Base-by-base conservation (phyloP, 1,139 yeast genomes). In the Nematodospora anomalae region DNA sequence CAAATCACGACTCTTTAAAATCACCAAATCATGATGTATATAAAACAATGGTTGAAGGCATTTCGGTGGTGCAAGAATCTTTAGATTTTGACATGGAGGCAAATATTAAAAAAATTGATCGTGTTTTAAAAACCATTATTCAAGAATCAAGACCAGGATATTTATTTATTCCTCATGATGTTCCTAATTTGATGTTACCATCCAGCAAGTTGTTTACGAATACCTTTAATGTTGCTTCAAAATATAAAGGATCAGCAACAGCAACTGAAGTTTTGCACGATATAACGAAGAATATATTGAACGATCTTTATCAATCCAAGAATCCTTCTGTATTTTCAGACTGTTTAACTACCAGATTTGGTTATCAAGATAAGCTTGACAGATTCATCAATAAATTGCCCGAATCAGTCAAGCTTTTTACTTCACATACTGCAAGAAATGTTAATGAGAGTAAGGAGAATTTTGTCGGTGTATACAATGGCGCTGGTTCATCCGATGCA, bases 131-230 rank as follows among this genome's bases (percentile, higher is more conserved):
- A 30, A 67, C 73, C 22, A 78, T 86, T 22, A 64, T 76, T 46
- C 65, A 60, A 30, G 69, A 73, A 39, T 79, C 83, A 20, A 76
- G 83, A 53, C 96, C 96, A 1, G 96, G 95, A 6, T 87, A 83
- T 53, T 61, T 88, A 40, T 85, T 77, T 53, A 58, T 88, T 30
- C 96, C 96, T 2, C 67, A 75, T 28, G 90, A 87, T 53, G 60
- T 84, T 50, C 79, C 81, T 7, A 76, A 76, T 49, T 51, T 64
- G 29, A 47, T 62, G 29, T 79, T 85, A 11, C 65, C 75, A 15
- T 52, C 64, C 4, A 46, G 60, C 5, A 56, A 66, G 38, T 58
- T 62, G 36, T 38, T 33, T 11, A 33, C 44, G 25, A 33, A 41
- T 49, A 51, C 65, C 26, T 49, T 62, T 50, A 37, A 57, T 40